phyloP scores from a whole-genome alignment of 1,139 yeast species.

The Candida glucosophila region DNA sequence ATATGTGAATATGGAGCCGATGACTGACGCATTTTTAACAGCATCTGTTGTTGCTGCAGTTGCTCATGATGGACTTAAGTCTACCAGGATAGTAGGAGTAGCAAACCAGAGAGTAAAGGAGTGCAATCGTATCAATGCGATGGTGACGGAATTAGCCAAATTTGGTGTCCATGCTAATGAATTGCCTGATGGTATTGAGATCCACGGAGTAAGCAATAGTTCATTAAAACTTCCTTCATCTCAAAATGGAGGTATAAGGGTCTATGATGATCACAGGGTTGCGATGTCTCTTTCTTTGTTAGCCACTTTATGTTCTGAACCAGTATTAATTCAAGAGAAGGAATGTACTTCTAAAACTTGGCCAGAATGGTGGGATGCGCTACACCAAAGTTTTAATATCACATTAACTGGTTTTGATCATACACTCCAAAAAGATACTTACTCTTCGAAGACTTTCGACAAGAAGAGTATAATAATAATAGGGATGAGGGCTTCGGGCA shows the following conservation, averaged over 20 bases:
- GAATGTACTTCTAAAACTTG: slow-evolving; percentile 94
- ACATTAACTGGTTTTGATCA: slow-evolving; percentile 63
- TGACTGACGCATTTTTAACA: slow-evolving; percentile 97
- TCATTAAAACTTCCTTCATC: slow-evolving; percentile 42
- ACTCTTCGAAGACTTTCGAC: slow-evolving; percentile 1
- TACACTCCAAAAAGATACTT: slow-evolving; percentile 21
- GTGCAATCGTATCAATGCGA: slow-evolving; percentile 92
- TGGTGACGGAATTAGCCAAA: slow-evolving; percentile 80
- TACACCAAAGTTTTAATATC: slow-evolving; percentile 61
- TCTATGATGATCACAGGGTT: slow-evolving; percentile 95
- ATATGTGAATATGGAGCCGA: slow-evolving; percentile 94
- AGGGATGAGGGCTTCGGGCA: slow-evolving; percentile 99
- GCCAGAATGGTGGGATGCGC: slow-evolving; percentile 99
- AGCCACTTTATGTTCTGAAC: slow-evolving; percentile 48
- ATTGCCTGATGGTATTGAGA: slow-evolving; percentile 85
- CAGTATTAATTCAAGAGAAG: slow-evolving; percentile 76
- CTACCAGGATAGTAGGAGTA: slow-evolving; percentile 85
- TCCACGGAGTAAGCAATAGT: slow-evolving; percentile 53
- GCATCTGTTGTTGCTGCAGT: slow-evolving; percentile 96
- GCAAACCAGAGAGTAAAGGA: slow-evolving; percentile 98
- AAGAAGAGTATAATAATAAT: slow-evolving; percentile 61
- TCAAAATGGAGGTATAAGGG: slow-evolving; percentile 46
- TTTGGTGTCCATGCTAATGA: slow-evolving; percentile 85
- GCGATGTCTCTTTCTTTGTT: slow-evolving; percentile 95
- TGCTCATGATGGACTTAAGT: slow-evolving; percentile 44